A percentile compares a stretch with the other conserved stretches of the same genome.
These are phyloP conservation scores for Dictyophora rubrovolvata DNA, from an alignment of 768 basidiomycete species.

Conservation along the genomic window DNA sequence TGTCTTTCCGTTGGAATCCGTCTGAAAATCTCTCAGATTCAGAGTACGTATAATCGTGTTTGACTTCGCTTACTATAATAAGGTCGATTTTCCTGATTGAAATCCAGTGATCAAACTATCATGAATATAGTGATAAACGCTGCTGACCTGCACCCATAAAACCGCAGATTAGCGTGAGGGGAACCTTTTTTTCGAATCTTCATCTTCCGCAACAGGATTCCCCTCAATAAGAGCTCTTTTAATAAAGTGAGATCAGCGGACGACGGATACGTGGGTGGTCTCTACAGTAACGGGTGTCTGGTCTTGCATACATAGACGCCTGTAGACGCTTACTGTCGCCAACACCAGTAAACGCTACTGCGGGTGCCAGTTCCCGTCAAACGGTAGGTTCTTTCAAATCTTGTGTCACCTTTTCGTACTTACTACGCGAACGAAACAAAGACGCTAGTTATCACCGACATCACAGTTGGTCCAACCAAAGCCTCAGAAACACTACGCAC, in stretches of 20 bases:
- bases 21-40: conserved; percentile 25
- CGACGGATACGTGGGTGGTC: not conserved
- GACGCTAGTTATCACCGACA: conserved; percentile 73
- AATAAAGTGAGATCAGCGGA: not conserved
- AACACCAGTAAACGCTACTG: conserved; percentile 55
- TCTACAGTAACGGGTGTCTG: not conserved
- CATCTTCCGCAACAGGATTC: not conserved
- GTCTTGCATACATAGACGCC: not conserved
- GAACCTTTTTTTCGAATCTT: conserved; percentile 46
- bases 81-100: conserved; percentile 70
- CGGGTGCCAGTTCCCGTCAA: conserved; percentile 94
- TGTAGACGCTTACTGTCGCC: conserved; percentile 24
- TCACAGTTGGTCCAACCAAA: conserved; percentile 93
- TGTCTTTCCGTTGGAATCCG: conserved; percentile 88
- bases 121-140: not conserved
- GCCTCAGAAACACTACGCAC: conserved; percentile 85
- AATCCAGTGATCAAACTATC: not conserved
- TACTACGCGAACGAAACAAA: conserved; percentile 79
- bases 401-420: conserved; percentile 30
- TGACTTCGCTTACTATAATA: conserved; percentile 52
- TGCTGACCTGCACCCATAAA: conserved; percentile 62
- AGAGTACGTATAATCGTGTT: not conserved
- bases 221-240: not conserved
- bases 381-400: conserved; percentile 37
- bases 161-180: conserved; percentile 89